Percentiles rank a stretch among this genome's conserved stretches.
Evolutionary conservation across 176 grass and related monocot species (phyloP).

Genomic region (Canna indica): DNA sequence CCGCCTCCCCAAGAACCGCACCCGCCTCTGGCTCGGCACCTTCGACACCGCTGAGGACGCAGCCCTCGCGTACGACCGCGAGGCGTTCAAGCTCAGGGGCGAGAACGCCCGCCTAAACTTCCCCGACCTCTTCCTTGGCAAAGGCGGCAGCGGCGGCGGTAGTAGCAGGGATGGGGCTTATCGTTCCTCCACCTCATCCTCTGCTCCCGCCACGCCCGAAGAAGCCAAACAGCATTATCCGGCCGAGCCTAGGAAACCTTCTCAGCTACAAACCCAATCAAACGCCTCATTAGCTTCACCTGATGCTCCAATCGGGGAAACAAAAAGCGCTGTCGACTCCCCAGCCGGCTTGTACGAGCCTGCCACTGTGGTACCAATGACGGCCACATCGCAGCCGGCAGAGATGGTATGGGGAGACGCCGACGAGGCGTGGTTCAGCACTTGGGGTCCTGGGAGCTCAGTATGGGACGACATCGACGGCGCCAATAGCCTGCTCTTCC

Average conservation of each 20-base stretch:
- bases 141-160: not conserved
- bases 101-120: slow-evolving; percentile 27
- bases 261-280: not conserved
- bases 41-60: slow-evolving; percentile 74
- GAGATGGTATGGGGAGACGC: slow-evolving; percentile 49
- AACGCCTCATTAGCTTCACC: not conserved
- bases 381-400: slow-evolving; percentile 8
- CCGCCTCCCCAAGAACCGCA: slow-evolving; percentile 62
- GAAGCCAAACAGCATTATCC: slow-evolving; percentile 12
- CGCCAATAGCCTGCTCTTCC: slow-evolving; percentile 62
- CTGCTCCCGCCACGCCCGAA: slow-evolving; percentile 23
- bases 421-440: slow-evolving; percentile 88
- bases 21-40: slow-evolving; percentile 82
- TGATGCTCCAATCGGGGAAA: slow-evolving; percentile 22
- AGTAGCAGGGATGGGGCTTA: slow-evolving; percentile 22
- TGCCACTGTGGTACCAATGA: not conserved
- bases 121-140: slow-evolving; percentile 17
- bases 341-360: slow-evolving; percentile 12
- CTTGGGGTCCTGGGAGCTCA: slow-evolving; percentile 80
- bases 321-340: slow-evolving; percentile 4
- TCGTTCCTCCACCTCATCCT: slow-evolving; percentile 9
- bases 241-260: not conserved
- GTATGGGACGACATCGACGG: slow-evolving; percentile 96
- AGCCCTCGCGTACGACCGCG: slow-evolving; percentile 18
- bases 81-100: slow-evolving; percentile 25